phyloP scores from a whole-genome alignment of 805 yeast species.

The Lipomyces sp. region DNA sequence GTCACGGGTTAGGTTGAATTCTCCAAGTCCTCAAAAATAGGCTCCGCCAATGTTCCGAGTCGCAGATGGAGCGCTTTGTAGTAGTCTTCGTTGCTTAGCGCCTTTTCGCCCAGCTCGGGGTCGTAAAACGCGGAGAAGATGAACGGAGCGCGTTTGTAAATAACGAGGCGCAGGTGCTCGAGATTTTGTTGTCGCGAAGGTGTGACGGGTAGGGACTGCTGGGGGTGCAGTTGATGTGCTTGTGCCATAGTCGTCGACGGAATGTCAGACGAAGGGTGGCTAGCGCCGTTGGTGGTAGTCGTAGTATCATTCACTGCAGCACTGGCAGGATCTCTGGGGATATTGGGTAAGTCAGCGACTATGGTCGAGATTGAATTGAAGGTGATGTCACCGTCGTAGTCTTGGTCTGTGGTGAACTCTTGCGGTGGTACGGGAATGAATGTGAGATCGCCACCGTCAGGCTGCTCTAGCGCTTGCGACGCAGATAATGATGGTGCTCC shows the following conservation, averaged over 20 bases:
- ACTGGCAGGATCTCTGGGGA: too few relatives aligned
- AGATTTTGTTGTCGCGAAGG: background rate
- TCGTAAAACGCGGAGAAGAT: slow-evolving; percentile 27
- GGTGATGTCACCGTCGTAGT: too few relatives aligned
- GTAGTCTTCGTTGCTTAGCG: slow-evolving; percentile 11
- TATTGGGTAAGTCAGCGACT: too few relatives aligned
- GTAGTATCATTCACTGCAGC: too few relatives aligned
- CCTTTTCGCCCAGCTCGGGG: slow-evolving; percentile 5
- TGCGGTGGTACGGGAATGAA: slow-evolving; percentile 1
- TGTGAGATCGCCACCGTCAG: slow-evolving; percentile 1
- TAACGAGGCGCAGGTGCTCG: slow-evolving; percentile 14
- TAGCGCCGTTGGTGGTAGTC: too few relatives aligned
- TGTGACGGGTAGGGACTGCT: background rate
- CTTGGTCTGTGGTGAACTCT: too few relatives aligned
- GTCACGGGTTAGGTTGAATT: background rate
- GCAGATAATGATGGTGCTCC: slow-evolving; percentile 1
- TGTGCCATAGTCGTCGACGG: background rate
- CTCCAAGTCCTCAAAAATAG: slow-evolving; percentile 25
- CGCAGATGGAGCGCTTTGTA: slow-evolving; percentile 21
- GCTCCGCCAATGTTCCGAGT: slow-evolving; percentile 26
- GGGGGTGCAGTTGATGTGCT: background rate
- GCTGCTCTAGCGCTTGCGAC: background rate
- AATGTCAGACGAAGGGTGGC: background rate
- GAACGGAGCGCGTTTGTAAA: slow-evolving; percentile 28
- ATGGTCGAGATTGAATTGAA: too few relatives aligned